A percentile compares a stretch with the other conserved stretches of the same genome.
Evolutionary conservation across 441 rosid genomes (phyloP).

Genomic region (Arabidopsis hybrid): DNA sequence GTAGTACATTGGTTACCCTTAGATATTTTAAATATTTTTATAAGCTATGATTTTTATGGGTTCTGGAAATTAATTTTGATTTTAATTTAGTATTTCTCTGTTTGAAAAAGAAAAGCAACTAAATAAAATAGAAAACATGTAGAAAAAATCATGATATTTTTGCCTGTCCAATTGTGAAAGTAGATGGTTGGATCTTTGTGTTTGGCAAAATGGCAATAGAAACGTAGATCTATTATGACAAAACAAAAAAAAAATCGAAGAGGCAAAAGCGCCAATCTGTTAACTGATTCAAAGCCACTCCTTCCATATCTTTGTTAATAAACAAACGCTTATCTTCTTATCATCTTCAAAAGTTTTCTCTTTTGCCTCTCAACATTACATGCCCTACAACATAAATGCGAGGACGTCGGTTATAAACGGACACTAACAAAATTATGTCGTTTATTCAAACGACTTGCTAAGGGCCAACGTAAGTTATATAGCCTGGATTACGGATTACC

Average conservation of each 20-base stretch:
- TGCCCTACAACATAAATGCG: background rate
- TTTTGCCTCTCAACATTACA: background rate
- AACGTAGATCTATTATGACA: background rate
- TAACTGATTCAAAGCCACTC: background rate
- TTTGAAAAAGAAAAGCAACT: too few species aligned
- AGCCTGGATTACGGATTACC: background rate
- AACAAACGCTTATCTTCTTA: background rate
- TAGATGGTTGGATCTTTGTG: too few species aligned
- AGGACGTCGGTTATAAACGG: background rate
- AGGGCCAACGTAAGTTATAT: background rate
- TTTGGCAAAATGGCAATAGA: too few species aligned
- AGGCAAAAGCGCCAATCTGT: background rate
- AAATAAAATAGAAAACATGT: too few species aligned
- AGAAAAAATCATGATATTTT: too few species aligned
- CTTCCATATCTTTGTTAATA: background rate
- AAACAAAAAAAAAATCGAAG: too few species aligned
- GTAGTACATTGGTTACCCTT: too few species aligned
- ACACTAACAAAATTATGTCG: background rate
- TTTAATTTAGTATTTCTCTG: too few species aligned
- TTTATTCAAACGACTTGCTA: background rate
- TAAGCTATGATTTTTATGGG: too few species aligned
- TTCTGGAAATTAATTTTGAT: too few species aligned
- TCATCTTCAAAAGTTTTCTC: background rate
- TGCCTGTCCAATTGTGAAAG: too few species aligned
- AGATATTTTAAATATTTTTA: too few species aligned